A percentile compares a stretch with the other conserved stretches of the same genome.
Evolutionary conservation across 2,329 filamentous ascomycete genomes (phyloP).

Genomic region (Amauroascus niger): DNA sequence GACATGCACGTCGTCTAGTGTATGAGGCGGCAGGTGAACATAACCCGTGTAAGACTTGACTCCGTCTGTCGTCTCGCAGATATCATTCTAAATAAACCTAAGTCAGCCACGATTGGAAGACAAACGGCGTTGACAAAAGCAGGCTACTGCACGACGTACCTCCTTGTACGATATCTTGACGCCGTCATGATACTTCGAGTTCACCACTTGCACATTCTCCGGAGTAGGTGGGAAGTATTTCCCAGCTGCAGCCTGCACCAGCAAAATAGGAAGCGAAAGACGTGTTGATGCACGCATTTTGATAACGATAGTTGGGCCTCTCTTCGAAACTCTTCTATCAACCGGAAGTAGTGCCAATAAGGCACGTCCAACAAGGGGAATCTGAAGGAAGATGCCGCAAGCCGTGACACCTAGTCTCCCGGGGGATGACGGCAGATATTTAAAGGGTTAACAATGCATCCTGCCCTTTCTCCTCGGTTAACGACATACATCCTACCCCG

Average conservation of each 20-base stretch:
- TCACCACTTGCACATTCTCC: slow-evolving; percentile 33
- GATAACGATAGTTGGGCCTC: not conserved
- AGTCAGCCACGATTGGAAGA: not conserved
- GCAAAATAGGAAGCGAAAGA: slow-evolving; percentile 7
- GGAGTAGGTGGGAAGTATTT: slow-evolving; percentile 33
- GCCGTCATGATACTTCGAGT: slow-evolving; percentile 32
- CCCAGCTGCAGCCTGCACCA: slow-evolving; percentile 7
- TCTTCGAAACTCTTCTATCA: not conserved
- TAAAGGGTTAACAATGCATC: too few relatives aligned
- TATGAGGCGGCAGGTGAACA: slow-evolving; percentile 17
- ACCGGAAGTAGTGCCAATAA: not conserved
- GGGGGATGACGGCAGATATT: too few relatives aligned
- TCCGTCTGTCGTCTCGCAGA: slow-evolving; percentile 14
- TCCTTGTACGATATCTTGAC: slow-evolving; percentile 41
- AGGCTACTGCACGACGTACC: slow-evolving; percentile 22
- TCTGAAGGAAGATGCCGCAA: not conserved
- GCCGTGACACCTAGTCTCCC: too few relatives aligned
- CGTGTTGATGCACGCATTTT: slow-evolving; percentile 7
- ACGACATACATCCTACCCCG: too few relatives aligned
- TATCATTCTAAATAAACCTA: slow-evolving; percentile 10
- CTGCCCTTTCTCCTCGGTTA: too few relatives aligned
- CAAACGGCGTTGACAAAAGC: not conserved
- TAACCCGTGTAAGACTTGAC: slow-evolving; percentile 17
- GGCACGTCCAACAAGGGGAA: not conserved
- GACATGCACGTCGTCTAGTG: slow-evolving; percentile 12